A percentile compares a stretch with the other conserved stretches of the same genome.
Conservation (phyloP, 2,329 filamentous ascomycete species). For the Ceratocystis harringtonii region DNA sequence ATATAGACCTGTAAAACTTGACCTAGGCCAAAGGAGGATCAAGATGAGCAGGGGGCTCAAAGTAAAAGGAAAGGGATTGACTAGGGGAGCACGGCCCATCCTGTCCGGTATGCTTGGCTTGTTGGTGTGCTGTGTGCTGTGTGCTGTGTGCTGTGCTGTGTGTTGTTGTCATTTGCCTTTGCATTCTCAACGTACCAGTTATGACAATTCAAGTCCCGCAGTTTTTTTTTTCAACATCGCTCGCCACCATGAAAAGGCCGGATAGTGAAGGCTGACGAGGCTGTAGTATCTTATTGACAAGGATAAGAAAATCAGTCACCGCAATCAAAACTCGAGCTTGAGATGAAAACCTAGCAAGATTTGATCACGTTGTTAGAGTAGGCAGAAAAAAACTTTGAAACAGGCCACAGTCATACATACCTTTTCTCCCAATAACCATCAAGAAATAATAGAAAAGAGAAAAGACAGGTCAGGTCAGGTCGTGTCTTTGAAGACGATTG, state of each 20-base stretch:
- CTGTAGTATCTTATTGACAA: neutral
- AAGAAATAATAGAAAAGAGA: neutral
- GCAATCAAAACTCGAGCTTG: neutral
- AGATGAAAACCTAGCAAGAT: neutral
- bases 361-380: neutral
- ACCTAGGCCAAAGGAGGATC: slow-evolving; percentile 13
- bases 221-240: neutral
- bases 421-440: neutral
- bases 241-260: neutral
- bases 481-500: neutral
- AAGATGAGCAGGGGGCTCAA: slow-evolving; percentile 10
- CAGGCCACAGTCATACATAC: neutral
- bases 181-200: neutral
- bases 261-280: neutral
- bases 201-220: neutral
- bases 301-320: neutral
- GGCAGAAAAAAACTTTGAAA: neutral
- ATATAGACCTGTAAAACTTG: slow-evolving; percentile 14
- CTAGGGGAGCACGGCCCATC: neutral
- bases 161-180: slow-evolving; percentile 1
- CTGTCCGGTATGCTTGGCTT: neutral
- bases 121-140: neutral
- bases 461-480: neutral
- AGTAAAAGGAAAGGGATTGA: slow-evolving; percentile 10
- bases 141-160: neutral